These are phyloP conservation scores for Eucalyptus erythrocorys DNA, from an alignment of 345 rosid genomes.

Conservation along the genomic window DNA sequence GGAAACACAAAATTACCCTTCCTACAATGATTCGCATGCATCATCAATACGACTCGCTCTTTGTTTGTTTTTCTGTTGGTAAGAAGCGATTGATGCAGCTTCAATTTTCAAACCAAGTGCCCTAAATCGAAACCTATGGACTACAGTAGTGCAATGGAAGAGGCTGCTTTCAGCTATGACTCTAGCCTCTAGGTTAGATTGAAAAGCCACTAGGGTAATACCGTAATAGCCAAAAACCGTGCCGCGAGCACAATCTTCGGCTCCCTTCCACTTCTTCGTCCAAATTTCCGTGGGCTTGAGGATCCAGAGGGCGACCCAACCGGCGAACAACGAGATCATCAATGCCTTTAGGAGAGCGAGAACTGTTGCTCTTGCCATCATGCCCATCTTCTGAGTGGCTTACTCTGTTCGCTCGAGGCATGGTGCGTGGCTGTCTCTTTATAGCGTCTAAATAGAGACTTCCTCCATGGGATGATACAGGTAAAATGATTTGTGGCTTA, in stretches of 20 bases:
- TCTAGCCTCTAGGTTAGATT: neutral
- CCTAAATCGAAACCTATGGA: neutral
- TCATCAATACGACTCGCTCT: neutral
- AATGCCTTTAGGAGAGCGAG: conserved; percentile 23
- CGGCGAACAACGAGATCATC: conserved; percentile 30
- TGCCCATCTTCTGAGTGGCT: neutral
- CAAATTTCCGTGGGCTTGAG: conserved; percentile 66
- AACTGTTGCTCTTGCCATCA: conserved; percentile 16
- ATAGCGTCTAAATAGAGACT: neutral
- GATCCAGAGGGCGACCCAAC: conserved; percentile 67
- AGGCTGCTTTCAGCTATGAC: neutral
- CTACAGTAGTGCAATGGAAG: neutral
- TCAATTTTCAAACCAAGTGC: neutral
- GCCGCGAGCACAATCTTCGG: conserved; percentile 33
- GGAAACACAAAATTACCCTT: neutral
- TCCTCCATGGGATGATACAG: neutral
- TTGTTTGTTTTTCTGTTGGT: neutral
- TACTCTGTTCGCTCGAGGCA: neutral
- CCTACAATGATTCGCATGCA: neutral
- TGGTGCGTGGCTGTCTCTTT: neutral
- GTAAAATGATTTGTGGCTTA: neutral
- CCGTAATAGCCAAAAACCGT: conserved; percentile 57
- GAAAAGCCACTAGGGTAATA: neutral
- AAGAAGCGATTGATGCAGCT: neutral
- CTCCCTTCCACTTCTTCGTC: conserved; percentile 60